Evolutionary conservation across 116 monocot genomes (phyloP), one percentile per base, ranked within the genome.

Genomic region (Dioscorea cayenensis): DNA sequence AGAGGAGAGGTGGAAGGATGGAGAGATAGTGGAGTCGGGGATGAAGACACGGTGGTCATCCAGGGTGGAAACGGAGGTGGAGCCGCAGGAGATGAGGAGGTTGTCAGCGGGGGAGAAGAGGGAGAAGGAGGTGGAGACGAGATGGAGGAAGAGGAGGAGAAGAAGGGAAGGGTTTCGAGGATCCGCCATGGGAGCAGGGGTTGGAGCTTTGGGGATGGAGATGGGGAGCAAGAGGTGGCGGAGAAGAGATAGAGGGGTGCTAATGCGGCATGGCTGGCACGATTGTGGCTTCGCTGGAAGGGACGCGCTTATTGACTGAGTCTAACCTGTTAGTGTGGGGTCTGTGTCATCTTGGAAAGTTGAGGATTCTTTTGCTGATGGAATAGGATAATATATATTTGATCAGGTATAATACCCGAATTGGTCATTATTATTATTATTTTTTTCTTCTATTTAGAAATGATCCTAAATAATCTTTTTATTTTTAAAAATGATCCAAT

Each of bases 11-110:
- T 22, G 72, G 32, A 68, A 18, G 51, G 58, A 18, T 51, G 66
- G 51, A 55, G 73, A 29, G 64, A 51, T 21, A 65, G 75, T 20
- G 29, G 74, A n/a, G 28, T 83, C 87, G 70, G 83, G 83, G 71
- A 73, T 52, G 78, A 84, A 29, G 71, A 84, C 79, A 74, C 74
- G 49, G 72, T 79, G 60, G 28, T 80, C 81, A n/a, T 58, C 23
- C 17, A 81, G 73, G 21, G 66, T 4, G 77, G 71, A 82, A 22
- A 61, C 65, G 25, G 66, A 17, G 32, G 71, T 28, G 76, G 68
- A 49, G 71, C 25, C 6, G 81, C 29, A 19, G 69, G 35, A 63
- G 36, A 75, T 18, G 32, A 74, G 68, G 67, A 70, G 60, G 68
- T 43, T 43, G 43, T 43, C 43, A 43, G 6, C 1, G 43, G 43